Conservation (phyloP, 768 basidiomycete species). For the Agaricus blazei region DNA sequence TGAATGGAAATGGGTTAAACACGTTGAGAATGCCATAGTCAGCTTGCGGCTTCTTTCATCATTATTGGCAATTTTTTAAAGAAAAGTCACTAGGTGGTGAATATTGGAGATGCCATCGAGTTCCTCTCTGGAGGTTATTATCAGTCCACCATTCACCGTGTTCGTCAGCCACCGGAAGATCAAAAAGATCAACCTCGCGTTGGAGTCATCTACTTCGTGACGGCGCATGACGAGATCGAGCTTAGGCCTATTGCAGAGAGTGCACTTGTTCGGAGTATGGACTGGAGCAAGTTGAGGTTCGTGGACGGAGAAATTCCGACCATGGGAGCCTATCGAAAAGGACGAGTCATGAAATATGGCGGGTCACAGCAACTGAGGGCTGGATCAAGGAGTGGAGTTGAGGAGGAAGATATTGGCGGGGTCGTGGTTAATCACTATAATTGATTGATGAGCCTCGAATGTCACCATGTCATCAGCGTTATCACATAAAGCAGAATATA, state of each 20-base stretch:
- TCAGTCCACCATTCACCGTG: constrained; percentile 35
- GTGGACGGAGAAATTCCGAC: not conserved
- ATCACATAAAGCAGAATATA: no score
- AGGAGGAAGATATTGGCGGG: not conserved
- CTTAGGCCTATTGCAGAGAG: not conserved
- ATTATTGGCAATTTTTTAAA: not conserved
- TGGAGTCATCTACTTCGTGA: not conserved
- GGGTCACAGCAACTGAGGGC: not conserved
- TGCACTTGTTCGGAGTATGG: not conserved
- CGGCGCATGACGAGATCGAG: not conserved
- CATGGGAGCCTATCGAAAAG: not conserved
- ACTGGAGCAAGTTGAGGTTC: constrained; percentile 1
- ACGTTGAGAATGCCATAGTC: constrained; percentile 1
- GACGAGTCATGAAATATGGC: not conserved
- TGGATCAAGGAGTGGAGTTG: not conserved
- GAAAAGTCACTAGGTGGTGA: constrained; percentile 10
- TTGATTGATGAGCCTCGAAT: not conserved
- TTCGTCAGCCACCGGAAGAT: not conserved
- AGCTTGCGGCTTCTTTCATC: not conserved
- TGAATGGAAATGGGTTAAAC: not conserved
- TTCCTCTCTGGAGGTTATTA: constrained; percentile 43
- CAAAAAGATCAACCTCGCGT: not conserved
- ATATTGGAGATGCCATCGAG: constrained; percentile 41
- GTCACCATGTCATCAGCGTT: no score
- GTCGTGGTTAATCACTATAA: constrained; percentile 1